A percentile compares a stretch with the other conserved stretches of the same genome.
Conservation (phyloP, 2,329 filamentous ascomycete species). For the Nigrograna mackinnonii region DNA sequence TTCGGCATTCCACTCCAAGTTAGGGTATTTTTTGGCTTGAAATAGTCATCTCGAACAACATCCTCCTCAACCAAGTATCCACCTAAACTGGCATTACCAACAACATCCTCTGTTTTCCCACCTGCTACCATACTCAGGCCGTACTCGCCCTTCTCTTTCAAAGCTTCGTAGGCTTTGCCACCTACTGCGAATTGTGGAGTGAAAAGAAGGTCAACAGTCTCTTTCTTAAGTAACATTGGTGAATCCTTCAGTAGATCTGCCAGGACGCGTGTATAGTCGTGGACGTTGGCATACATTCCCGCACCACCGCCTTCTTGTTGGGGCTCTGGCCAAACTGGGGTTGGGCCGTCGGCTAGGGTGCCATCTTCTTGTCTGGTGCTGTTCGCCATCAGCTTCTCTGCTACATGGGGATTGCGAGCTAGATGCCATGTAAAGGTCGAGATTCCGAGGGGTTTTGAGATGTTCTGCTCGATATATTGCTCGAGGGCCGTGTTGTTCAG, state of each 20-base stretch:
- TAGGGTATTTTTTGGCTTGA: slow-evolving; percentile 22
- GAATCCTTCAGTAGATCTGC: slow-evolving; percentile 19
- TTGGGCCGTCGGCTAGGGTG: slow-evolving; percentile 13
- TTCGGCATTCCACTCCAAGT: slow-evolving; percentile 27
- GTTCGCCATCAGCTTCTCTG: slow-evolving; percentile 20
- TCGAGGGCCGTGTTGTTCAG: slow-evolving; percentile 44
- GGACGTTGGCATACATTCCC: slow-evolving; percentile 20
- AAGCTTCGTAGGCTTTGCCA: slow-evolving; percentile 13
- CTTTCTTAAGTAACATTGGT: slow-evolving; percentile 17
- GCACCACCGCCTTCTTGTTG: slow-evolving; percentile 20
- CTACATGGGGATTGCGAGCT: slow-evolving; percentile 14
- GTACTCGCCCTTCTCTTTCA: slow-evolving; percentile 26
- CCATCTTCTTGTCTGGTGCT: slow-evolving; percentile 20
- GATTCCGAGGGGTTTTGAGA: slow-evolving; percentile 47
- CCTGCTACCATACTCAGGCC: slow-evolving; percentile 11
- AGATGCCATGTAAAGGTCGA: slow-evolving; percentile 24
- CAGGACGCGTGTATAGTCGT: slow-evolving; percentile 27
- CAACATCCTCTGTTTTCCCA: slow-evolving; percentile 13
- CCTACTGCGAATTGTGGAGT: slow-evolving; percentile 26
- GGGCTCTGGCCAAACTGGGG: slow-evolving; percentile 12
- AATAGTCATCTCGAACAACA: slow-evolving; percentile 16
- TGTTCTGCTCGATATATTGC: slow-evolving; percentile 47
- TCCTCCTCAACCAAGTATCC: slow-evolving; percentile 20
- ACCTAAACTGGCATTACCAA: slow-evolving; percentile 17
- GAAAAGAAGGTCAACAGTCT: slow-evolving; percentile 23